phyloP scores from a whole-genome alignment of 1,284 basidiomycete species.

The Cryptococcus sp. region DNA sequence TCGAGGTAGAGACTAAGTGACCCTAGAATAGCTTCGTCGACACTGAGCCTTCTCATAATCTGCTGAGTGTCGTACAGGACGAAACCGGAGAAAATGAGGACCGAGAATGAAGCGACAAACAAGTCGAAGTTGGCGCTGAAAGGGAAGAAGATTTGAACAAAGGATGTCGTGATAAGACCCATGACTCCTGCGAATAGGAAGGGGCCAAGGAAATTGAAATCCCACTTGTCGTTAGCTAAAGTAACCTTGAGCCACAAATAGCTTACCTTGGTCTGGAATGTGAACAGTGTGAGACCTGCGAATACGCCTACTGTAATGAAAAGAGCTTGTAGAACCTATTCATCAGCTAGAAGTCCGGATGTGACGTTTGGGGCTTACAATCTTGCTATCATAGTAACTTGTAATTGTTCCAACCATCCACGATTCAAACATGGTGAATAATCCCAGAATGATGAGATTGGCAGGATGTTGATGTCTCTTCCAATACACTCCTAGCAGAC shows the following conservation, averaged over 20 bases:
- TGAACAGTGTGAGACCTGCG: slow-evolving; percentile 54
- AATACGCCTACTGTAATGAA: slow-evolving; percentile 55
- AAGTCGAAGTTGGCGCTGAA: slow-evolving; percentile 47
- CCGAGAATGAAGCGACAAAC: slow-evolving; percentile 39
- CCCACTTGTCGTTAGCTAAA: slow-evolving; percentile 24
- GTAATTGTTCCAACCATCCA: slow-evolving; percentile 50
- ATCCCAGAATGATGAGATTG: slow-evolving; percentile 52
- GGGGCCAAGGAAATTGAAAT: slow-evolving; percentile 45
- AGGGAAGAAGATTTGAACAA: slow-evolving; percentile 47
- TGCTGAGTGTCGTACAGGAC: slow-evolving; percentile 46
- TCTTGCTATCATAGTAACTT: slow-evolving; percentile 42
- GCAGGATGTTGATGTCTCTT: slow-evolving; percentile 47
- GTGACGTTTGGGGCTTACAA: slow-evolving; percentile 25
- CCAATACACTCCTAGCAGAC: slow-evolving; percentile 43
- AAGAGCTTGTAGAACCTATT: slow-evolving; percentile 53
- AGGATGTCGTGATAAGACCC: slow-evolving; percentile 40
- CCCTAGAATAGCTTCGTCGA: slow-evolving; percentile 45
- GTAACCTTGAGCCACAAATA: slow-evolving; percentile 11
- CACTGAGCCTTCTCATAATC: slow-evolving; percentile 48
- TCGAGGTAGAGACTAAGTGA: slow-evolving; percentile 32
- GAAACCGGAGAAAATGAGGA: slow-evolving; percentile 47
- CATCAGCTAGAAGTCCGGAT: slow-evolving; percentile 11
- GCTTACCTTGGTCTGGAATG: slow-evolving; percentile 49
- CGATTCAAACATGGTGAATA: slow-evolving; percentile 52
- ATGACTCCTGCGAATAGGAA: slow-evolving; percentile 45